These are phyloP conservation scores for Alternaria ventricosa DNA, from an alignment of 2,329 filamentous ascomycete genomes.

Conservation along the genomic window DNA sequence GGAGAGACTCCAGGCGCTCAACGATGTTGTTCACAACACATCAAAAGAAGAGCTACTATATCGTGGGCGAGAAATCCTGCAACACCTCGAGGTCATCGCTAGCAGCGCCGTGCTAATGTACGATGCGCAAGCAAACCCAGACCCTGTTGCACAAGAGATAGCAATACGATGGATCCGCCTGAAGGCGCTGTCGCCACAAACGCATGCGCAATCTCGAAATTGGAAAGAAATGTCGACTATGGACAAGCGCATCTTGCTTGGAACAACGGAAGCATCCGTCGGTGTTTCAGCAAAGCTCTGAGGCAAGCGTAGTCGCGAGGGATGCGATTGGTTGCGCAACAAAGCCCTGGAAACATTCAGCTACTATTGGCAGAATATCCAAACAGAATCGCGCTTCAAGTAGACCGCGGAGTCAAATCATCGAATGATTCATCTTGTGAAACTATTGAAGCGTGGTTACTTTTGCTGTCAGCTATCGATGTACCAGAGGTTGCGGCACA, in stretches of 20 bases:
- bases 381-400: neutral
- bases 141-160: slow-evolving; percentile 42
- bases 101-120: slow-evolving; percentile 45
- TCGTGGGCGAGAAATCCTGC: slow-evolving; percentile 32
- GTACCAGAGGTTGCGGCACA: neutral
- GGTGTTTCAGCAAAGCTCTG: slow-evolving; percentile 13
- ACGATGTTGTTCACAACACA: slow-evolving; percentile 4
- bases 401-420: neutral
- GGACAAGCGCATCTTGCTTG: slow-evolving; percentile 32
- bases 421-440: neutral
- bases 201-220: too few species aligned
- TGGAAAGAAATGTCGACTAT: slow-evolving; percentile 15
- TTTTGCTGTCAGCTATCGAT: neutral
- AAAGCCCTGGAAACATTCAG: neutral
- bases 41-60: slow-evolving; percentile 34
- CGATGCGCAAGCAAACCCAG: slow-evolving; percentile 46
- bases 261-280: neutral
- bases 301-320: neutral
- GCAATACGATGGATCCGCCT: slow-evolving; percentile 44
- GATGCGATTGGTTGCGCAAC: neutral
- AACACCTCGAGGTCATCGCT: slow-evolving; percentile 45
- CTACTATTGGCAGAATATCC: neutral
- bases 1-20: slow-evolving; percentile 15
- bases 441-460: neutral
- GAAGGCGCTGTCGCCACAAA: neutral